Percentiles rank a stretch among this genome's conserved stretches.
Evolutionary conservation across 805 yeast species (phyloP).

Genomic region (Maudiozyma saulgeensis): DNA sequence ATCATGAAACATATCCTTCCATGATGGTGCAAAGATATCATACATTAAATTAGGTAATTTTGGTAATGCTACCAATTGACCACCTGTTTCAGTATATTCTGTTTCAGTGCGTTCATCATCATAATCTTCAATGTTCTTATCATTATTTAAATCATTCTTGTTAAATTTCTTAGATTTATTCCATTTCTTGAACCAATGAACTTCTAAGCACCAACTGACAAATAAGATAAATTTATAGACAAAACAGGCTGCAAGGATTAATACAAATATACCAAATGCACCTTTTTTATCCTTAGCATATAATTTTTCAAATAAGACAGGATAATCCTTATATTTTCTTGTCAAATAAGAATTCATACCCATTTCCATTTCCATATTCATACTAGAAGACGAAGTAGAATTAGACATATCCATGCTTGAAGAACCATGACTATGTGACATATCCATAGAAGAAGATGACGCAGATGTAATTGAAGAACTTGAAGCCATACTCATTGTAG

Average conservation of each 20-base stretch:
- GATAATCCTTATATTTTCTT: constrained; percentile 40
- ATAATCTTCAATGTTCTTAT: background rate
- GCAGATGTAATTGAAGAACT: background rate
- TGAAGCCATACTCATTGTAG: constrained; percentile 1
- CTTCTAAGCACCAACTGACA: constrained; percentile 54
- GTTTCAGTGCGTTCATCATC: constrained; percentile 1
- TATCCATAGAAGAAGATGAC: background rate
- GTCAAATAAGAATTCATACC: constrained; percentile 54
- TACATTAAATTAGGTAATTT: constrained; percentile 22
- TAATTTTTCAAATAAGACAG: constrained; percentile 52
- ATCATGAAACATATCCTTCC: constrained; percentile 33
- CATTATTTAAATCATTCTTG: background rate
- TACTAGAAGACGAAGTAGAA: background rate
- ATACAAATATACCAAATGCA: constrained; percentile 66
- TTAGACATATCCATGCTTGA: background rate
- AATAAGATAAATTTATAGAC: constrained; percentile 52
- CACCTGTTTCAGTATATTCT: constrained; percentile 30
- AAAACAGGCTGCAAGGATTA: constrained; percentile 50
- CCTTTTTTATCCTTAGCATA: constrained; percentile 45
- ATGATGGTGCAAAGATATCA: constrained; percentile 24
- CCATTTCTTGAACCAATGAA: constrained; percentile 47
- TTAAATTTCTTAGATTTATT: constrained; percentile 12
- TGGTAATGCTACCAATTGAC: constrained; percentile 17
- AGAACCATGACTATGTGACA: background rate
- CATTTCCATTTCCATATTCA: constrained; percentile 19